Evolutionary conservation across 2,329 filamentous ascomycete species (phyloP).

Genomic region (Colletotrichum chlorophyti): DNA sequence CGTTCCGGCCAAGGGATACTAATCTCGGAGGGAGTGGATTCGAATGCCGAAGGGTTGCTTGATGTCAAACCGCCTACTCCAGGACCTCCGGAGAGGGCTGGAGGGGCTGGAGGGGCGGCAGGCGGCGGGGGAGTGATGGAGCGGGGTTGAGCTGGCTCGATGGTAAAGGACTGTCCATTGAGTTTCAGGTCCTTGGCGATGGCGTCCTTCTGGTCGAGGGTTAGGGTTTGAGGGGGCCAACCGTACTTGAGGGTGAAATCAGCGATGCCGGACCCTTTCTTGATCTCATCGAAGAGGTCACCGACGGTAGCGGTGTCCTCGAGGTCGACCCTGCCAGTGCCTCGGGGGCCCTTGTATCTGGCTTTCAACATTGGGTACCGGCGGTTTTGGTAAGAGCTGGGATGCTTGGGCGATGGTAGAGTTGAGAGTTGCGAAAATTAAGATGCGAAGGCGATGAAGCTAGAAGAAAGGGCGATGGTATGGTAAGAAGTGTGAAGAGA

Average conservation of each 20-base stretch:
- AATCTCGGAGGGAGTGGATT: conserved; percentile 29
- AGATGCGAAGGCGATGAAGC: neutral
- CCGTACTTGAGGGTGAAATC: conserved; percentile 83
- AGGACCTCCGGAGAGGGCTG: conserved; percentile 13
- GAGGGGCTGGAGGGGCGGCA: conserved; percentile 12
- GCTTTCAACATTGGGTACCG: conserved; percentile 65
- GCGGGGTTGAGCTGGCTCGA: conserved; percentile 44
- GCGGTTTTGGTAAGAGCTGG: neutral
- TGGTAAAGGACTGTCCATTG: conserved; percentile 57
- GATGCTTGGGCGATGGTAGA: neutral
- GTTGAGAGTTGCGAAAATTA: neutral
- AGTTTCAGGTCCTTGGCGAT: conserved; percentile 55
- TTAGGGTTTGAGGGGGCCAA: conserved; percentile 77
- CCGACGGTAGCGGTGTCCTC: conserved; percentile 71
- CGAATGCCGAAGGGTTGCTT: neutral
- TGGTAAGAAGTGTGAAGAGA: neutral
- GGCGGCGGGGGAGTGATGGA: conserved; percentile 20
- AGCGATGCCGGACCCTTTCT: conserved; percentile 67
- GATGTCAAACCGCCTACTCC: conserved; percentile 1
- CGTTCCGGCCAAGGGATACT: conserved; percentile 56
- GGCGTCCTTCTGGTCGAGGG: conserved; percentile 59
- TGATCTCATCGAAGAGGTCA: conserved; percentile 66
- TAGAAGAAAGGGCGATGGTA: neutral
- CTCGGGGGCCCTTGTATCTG: conserved; percentile 76
- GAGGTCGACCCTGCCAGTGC: conserved; percentile 73